Percentiles rank a stretch among this genome's conserved stretches.
These are phyloP conservation scores for Chlamydomonas incerta DNA, from an alignment of 139 green algal genomes.

Conservation along the genomic window DNA sequence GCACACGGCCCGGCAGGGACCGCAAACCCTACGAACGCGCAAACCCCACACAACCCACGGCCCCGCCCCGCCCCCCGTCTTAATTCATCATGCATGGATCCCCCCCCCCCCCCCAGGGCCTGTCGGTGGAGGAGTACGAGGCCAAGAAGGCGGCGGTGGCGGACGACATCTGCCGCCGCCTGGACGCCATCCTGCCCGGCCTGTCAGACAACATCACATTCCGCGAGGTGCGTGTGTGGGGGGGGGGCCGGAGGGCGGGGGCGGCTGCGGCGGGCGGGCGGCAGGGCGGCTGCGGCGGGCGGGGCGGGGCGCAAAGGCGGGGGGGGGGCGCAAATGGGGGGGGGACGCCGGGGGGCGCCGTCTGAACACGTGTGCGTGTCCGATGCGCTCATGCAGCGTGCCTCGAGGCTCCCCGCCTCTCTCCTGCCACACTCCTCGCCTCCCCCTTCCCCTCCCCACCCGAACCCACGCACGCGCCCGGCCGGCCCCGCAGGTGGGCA, in stretches of 20 bases:
- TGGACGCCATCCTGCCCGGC: conserved; percentile 90
- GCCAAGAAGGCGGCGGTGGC: conserved; percentile 81
- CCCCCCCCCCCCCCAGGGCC: conserved; percentile 21
- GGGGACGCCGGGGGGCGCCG: no score
- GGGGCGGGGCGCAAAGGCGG: no score
- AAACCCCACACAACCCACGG: background rate
- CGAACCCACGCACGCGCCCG: background rate
- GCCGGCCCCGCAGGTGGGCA: conserved; percentile 76
- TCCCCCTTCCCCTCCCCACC: background rate
- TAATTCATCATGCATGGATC: no score
- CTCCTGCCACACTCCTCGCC: background rate
- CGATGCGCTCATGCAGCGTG: no score
- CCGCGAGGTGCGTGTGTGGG: conserved; percentile 61
- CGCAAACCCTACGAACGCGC: no score
- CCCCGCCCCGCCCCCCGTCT: background rate
- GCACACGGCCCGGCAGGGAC: no score
- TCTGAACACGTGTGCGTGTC: no score
- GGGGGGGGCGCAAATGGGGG: no score
- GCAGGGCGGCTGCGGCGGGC: no score
- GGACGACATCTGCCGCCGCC: conserved; percentile 76
- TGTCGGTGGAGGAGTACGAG: conserved; percentile 59
- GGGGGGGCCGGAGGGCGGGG: background rate
- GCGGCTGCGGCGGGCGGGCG: no score
- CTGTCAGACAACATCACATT: conserved; percentile 77
- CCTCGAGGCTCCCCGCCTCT: no score